Conservation (phyloP, 1,284 basidiomycete species). For the Naganishia albida region DNA sequence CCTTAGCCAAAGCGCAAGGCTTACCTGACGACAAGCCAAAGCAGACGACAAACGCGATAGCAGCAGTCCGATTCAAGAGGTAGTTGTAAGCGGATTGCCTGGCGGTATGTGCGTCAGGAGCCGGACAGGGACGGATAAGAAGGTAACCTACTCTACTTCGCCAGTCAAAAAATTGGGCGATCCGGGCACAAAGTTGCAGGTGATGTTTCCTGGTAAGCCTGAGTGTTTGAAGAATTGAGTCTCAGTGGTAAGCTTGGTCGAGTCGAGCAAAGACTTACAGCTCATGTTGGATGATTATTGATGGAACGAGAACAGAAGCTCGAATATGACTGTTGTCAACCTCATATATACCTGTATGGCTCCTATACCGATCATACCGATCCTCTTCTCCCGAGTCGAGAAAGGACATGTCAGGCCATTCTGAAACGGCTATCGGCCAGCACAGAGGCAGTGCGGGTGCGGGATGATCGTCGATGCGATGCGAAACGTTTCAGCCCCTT, state of each 20-base stretch:
- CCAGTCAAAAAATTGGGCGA: slow-evolving; percentile 37
- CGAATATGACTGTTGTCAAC: too few relatives aligned
- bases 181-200: slow-evolving; percentile 41
- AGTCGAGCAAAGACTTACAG: neutral
- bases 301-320: too few relatives aligned
- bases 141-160: slow-evolving; percentile 36
- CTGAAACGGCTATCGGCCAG: too few relatives aligned
- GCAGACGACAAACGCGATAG: slow-evolving; percentile 33
- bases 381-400: too few relatives aligned
- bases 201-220: slow-evolving; percentile 28
- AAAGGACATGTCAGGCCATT: too few relatives aligned
- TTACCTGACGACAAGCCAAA: slow-evolving; percentile 26
- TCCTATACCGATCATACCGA: too few relatives aligned
- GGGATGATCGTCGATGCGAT: too few relatives aligned
- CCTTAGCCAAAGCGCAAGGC: neutral
- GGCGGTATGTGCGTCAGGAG: neutral
- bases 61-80: slow-evolving; percentile 28
- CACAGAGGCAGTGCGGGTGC: too few relatives aligned
- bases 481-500: too few relatives aligned
- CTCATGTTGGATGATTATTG: slow-evolving; percentile 1
- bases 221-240: neutral
- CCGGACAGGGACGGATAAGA: too few relatives aligned
- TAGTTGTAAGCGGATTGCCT: slow-evolving; percentile 36
- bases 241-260: neutral
- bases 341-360: too few relatives aligned